phyloP scores from a whole-genome alignment of 1,284 basidiomycete genomes.

The Melampsora allii-populina region DNA sequence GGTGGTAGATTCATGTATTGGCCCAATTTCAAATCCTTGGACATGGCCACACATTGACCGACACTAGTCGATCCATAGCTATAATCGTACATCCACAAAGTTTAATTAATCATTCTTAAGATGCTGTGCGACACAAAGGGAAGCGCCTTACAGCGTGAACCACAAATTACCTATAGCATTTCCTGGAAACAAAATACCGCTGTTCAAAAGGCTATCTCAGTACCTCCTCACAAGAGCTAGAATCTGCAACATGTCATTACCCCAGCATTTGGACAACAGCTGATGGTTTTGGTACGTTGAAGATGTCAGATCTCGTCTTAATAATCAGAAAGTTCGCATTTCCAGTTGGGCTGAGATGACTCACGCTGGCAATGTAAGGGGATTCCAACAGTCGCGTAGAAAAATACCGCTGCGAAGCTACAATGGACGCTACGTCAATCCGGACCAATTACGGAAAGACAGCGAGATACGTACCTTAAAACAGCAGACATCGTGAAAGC shows the following conservation, averaged over 20 bases:
- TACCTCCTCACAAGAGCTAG: background rate
- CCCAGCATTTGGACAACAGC: constrained; percentile 42
- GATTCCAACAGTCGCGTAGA: constrained; percentile 27
- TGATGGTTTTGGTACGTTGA: background rate
- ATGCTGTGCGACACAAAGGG: no score
- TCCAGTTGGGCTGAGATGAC: background rate
- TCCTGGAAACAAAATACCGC: constrained; percentile 39
- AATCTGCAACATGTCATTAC: background rate
- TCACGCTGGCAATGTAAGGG: constrained; percentile 30
- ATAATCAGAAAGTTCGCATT: background rate
- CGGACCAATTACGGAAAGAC: background rate
- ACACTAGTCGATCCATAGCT: constrained; percentile 22
- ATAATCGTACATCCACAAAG: background rate
- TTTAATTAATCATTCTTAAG: background rate
- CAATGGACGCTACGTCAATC: background rate
- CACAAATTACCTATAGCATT: constrained; percentile 38
- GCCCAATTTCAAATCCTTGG: constrained; percentile 28
- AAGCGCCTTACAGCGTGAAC: constrained; percentile 30
- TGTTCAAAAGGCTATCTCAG: background rate
- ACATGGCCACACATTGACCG: constrained; percentile 21
- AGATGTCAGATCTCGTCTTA: background rate
- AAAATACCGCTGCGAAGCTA: constrained; percentile 40
- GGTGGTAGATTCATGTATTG: constrained; percentile 36
- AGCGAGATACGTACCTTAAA: constrained; percentile 15
- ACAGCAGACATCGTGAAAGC: constrained; percentile 15